A percentile compares a stretch with the other conserved stretches of the same genome.
Evolutionary conservation across 148 eudicot species (phyloP).

Genomic region (Cornus suecica): DNA sequence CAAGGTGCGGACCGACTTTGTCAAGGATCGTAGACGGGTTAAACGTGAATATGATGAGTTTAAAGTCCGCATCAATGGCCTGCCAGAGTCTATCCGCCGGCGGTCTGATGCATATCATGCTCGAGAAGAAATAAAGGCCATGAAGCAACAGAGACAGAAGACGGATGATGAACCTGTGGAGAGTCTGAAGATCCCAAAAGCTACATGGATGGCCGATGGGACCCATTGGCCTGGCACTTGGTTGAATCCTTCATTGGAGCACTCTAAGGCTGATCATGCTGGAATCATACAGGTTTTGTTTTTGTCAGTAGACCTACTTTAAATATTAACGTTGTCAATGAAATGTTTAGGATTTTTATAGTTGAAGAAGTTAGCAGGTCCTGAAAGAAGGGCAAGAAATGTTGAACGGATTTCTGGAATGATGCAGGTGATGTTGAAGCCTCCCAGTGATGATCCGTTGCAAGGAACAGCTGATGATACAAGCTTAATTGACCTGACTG

Average conservation of each 20-base stretch:
- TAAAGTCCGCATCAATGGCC: slow-evolving; percentile 82
- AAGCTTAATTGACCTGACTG: slow-evolving; percentile 52
- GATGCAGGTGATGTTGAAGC: slow-evolving; percentile 87
- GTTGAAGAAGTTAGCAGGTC: neutral
- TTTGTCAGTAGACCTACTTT: neutral
- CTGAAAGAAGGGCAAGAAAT: neutral
- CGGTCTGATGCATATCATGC: slow-evolving; percentile 94
- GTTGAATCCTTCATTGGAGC: slow-evolving; percentile 59
- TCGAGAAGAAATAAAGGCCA: slow-evolving; percentile 71
- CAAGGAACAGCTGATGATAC: slow-evolving; percentile 47
- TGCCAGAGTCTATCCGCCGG: slow-evolving; percentile 83
- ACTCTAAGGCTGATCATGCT: slow-evolving; percentile 86
- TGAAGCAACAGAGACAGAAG: slow-evolving; percentile 67
- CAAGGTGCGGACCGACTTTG: slow-evolving; percentile 74
- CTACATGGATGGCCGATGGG: slow-evolving; percentile 98
- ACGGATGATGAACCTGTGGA: slow-evolving; percentile 58
- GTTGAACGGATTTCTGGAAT: slow-evolving; percentile 10
- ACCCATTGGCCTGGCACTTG: slow-evolving; percentile 98
- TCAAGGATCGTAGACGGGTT: slow-evolving; percentile 83
- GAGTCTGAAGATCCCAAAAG: slow-evolving; percentile 65
- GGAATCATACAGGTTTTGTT: slow-evolving; percentile 81
- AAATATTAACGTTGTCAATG: neutral
- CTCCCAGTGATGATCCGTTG: slow-evolving; percentile 74
- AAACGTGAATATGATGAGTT: slow-evolving; percentile 94
- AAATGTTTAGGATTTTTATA: neutral